phyloP scores from a whole-genome alignment of 805 yeast genomes.

The Yarrowia sp. region DNA sequence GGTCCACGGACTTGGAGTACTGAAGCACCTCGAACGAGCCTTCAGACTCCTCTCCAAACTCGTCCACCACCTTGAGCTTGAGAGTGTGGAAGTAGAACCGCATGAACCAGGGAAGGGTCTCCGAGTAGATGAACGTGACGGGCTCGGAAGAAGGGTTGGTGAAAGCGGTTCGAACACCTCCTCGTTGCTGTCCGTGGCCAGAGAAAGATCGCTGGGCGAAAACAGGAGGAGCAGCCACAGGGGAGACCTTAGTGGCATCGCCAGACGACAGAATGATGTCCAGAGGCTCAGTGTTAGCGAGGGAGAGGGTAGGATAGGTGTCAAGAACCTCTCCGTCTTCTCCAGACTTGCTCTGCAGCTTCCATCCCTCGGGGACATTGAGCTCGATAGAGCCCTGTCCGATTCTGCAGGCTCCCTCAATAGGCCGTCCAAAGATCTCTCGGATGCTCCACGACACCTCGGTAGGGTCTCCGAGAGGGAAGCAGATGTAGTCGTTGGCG shows the following conservation, averaged over 20 bases:
- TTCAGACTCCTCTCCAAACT: conserved; percentile 28
- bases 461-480: conserved; percentile 61
- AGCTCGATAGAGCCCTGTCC: conserved; percentile 42
- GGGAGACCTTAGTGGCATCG: conserved; percentile 47
- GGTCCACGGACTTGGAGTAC: conserved; percentile 76
- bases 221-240: conserved; percentile 56
- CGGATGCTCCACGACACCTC: conserved; percentile 52
- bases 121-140: conserved; percentile 62
- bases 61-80: conserved; percentile 37
- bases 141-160: conserved; percentile 58
- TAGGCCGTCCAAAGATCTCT: conserved; percentile 66
- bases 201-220: conserved; percentile 80
- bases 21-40: conserved; percentile 50
- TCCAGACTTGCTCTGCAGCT: conserved; percentile 17
- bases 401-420: conserved; percentile 63
- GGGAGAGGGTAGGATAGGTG: background rate
- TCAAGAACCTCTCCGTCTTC: conserved; percentile 17
- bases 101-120: conserved; percentile 91
- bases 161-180: conserved; percentile 80
- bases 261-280: conserved; percentile 42
- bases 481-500: conserved; percentile 65
- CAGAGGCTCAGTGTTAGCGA: conserved; percentile 12
- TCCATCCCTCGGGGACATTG: conserved; percentile 36
- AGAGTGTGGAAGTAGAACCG: conserved; percentile 75
- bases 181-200: conserved; percentile 87